Evolutionary conservation across 768 basidiomycete genomes (phyloP).

Genomic region (Rhodosporidiobolus odoratus): DNA sequence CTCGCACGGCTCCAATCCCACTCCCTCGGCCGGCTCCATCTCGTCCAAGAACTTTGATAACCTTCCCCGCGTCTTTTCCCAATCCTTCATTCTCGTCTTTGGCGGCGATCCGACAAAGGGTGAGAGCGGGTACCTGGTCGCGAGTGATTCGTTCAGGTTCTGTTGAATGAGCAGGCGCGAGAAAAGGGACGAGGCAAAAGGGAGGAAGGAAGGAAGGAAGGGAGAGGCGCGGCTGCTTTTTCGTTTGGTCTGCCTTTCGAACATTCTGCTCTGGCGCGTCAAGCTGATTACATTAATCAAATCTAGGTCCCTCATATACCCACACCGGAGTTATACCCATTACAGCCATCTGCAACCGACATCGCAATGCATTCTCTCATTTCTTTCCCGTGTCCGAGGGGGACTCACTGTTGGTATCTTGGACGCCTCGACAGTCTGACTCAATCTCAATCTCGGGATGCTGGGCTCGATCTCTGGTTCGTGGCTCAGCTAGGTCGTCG

Average conservation of each 20-base stretch:
- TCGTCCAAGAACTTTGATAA: slow-evolving; percentile 22
- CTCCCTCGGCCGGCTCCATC: slow-evolving; percentile 19
- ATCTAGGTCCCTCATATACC: too few species aligned
- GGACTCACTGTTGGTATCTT: too few species aligned
- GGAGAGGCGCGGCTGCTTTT: background rate
- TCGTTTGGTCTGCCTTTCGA: background rate
- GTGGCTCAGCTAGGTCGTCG: too few species aligned
- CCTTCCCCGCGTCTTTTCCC: slow-evolving; percentile 36
- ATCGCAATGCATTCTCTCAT: too few species aligned
- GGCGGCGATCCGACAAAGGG: background rate
- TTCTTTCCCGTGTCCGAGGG: background rate
- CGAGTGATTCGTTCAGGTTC: slow-evolving; percentile 33
- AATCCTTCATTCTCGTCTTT: slow-evolving; percentile 32
- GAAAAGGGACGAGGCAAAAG: background rate
- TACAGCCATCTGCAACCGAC: too few species aligned
- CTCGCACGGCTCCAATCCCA: slow-evolving; percentile 28
- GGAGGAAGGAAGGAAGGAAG: background rate
- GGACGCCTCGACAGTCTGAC: too few species aligned
- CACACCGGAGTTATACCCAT: too few species aligned
- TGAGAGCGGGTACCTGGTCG: slow-evolving; percentile 19
- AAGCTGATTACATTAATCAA: too few species aligned
- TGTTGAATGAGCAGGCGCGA: background rate
- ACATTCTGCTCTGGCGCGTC: too few species aligned
- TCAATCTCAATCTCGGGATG: too few species aligned
- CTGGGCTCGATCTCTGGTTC: too few species aligned